phyloP scores from a whole-genome alignment of 768 basidiomycete genomes.

The Termitomyces sp. region DNA sequence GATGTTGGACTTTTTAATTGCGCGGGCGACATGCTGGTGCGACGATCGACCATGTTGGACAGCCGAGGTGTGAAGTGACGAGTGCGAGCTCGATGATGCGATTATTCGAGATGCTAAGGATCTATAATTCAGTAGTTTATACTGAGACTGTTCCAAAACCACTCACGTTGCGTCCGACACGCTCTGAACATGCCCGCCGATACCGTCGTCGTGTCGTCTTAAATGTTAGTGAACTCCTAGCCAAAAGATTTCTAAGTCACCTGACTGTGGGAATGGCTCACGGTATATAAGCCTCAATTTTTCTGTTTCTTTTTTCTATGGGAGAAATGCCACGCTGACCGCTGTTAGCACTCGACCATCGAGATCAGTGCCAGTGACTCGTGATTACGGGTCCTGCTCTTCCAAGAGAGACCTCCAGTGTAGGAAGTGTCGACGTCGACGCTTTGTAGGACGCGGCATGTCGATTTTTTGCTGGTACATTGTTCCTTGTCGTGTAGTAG shows the following conservation, averaged over 20 bases:
- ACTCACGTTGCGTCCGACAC: conserved; percentile 24
- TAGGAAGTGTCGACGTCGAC: conserved; percentile 59
- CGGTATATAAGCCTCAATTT: conserved; percentile 17
- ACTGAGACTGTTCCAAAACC: not conserved
- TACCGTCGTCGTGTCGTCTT: not conserved
- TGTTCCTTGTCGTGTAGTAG: not conserved
- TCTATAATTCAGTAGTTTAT: not conserved
- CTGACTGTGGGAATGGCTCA: conserved; percentile 35
- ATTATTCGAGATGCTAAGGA: conserved; percentile 29
- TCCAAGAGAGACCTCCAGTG: conserved; percentile 48
- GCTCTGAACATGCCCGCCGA: conserved; percentile 21
- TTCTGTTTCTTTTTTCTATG: conserved; percentile 20
- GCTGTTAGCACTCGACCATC: conserved; percentile 47
- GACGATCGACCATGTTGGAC: conserved; percentile 25
- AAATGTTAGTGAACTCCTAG: not conserved
- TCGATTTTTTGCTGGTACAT: conserved; percentile 55
- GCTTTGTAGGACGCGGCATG: conserved; percentile 49
- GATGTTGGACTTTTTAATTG: conserved; percentile 38
- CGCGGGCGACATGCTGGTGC: conserved; percentile 28
- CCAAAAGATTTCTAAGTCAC: conserved; percentile 11
- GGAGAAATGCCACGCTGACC: conserved; percentile 63
- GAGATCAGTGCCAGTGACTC: conserved; percentile 63
- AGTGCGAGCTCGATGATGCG: conserved; percentile 27
- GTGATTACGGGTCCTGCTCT: conserved; percentile 41
- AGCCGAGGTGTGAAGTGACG: conserved; percentile 45